Evolutionary conservation across 2,329 filamentous ascomycete species (phyloP).

Genomic region (Fusarium sp.): DNA sequence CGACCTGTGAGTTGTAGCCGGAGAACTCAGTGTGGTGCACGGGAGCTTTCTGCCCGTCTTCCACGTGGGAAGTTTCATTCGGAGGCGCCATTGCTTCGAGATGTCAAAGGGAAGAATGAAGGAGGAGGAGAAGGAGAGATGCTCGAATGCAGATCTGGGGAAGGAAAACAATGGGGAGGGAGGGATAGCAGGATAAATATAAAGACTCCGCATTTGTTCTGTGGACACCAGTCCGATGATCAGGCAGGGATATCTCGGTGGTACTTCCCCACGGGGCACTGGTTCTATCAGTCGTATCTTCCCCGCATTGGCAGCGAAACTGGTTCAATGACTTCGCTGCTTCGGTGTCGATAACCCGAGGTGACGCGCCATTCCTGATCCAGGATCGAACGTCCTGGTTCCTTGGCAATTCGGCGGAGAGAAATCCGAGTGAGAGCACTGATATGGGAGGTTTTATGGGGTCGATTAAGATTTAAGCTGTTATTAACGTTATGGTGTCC

Average conservation of each 20-base stretch:
- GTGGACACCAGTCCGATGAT: neutral
- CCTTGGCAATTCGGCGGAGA: neutral
- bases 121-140: neutral
- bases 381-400: neutral
- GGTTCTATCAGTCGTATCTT: conserved; percentile 18
- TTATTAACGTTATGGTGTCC: neutral
- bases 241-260: conserved; percentile 18
- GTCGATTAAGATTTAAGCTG: conserved; percentile 13
- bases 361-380: neutral
- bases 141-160: conserved; percentile 25
- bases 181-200: conserved; percentile 5
- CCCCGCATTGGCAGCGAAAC: conserved; percentile 12
- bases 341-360: conserved; percentile 15
- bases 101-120: neutral
- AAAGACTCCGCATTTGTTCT: conserved; percentile 11
- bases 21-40: conserved; percentile 39
- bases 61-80: conserved; percentile 16
- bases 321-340: neutral
- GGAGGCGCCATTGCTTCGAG: conserved; percentile 16
- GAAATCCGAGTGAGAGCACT: neutral
- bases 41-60: conserved; percentile 18
- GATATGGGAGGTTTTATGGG: neutral
- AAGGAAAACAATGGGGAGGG: neutral
- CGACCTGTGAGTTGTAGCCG: conserved; percentile 35
- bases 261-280: conserved; percentile 27